phyloP scores from a whole-genome alignment of 2,329 filamentous ascomycete species.

The Sporothrix pallida region DNA sequence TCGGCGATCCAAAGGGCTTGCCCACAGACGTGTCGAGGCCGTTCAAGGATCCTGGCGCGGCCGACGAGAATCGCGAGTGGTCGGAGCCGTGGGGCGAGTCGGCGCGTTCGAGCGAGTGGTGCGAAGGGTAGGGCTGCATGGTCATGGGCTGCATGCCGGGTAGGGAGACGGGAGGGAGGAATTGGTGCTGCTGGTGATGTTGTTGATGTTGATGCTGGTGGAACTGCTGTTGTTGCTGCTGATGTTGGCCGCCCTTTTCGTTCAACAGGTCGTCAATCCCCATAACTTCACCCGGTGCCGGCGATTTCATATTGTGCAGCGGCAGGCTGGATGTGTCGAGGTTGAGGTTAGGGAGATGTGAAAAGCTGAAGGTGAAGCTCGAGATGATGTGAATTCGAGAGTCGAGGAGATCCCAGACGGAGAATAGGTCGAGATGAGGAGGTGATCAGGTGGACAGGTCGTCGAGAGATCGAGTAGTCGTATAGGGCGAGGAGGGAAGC shows the following conservation, averaged over 20 bases:
- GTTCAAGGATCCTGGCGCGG: conserved; percentile 47
- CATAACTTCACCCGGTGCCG: conserved; percentile 57
- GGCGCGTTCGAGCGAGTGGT: conserved; percentile 56
- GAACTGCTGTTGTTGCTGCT: conserved; percentile 31
- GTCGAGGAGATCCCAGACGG: not conserved
- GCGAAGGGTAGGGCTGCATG: conserved; percentile 37
- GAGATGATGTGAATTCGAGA: not conserved
- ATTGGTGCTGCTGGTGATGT: conserved; percentile 32
- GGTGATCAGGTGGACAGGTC: not conserved
- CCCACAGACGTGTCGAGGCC: conserved; percentile 47
- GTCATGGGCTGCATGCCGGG: conserved; percentile 36
- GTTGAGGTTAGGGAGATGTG: not conserved
- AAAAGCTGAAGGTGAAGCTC: not conserved
- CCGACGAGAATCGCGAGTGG: conserved; percentile 61
- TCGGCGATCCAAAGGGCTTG: conserved; percentile 60
- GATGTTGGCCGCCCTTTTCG: conserved; percentile 49
- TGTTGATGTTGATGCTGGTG: conserved; percentile 24
- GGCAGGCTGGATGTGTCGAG: not conserved
- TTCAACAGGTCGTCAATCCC: conserved; percentile 61
- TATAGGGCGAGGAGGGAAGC: not conserved
- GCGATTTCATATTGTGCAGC: conserved; percentile 48
- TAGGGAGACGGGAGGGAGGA: conserved; percentile 35
- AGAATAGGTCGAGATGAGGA: not conserved
- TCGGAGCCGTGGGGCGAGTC: conserved; percentile 66
- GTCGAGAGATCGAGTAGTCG: not conserved